Conservation (phyloP, 768 basidiomycete species). For the Xerocomellus chrysenteron region DNA sequence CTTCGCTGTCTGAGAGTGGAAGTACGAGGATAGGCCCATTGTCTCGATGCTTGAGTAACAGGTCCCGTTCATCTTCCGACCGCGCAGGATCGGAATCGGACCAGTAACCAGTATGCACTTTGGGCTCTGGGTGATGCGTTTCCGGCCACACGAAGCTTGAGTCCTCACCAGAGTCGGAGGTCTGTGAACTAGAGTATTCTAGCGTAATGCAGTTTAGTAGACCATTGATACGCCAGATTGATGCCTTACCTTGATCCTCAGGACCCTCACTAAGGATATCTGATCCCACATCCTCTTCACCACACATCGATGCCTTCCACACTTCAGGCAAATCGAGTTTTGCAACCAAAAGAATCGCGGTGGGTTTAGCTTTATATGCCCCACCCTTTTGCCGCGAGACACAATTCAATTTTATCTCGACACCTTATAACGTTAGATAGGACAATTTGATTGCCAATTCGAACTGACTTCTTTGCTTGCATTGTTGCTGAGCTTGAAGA, state of each 20-base stretch:
- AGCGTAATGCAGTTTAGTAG: not conserved
- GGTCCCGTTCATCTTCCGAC: slow-evolving; percentile 23
- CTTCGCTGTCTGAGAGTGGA: slow-evolving; percentile 21
- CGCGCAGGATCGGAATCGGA: slow-evolving; percentile 17
- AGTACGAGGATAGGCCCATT: slow-evolving; percentile 16
- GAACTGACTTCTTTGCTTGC: slow-evolving; percentile 44
- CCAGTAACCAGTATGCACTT: slow-evolving; percentile 22
- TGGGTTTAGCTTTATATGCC: slow-evolving; percentile 8
- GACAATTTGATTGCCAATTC: not conserved
- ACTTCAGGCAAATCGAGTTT: slow-evolving; percentile 16
- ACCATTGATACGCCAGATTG: not conserved
- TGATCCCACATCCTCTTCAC: not conserved
- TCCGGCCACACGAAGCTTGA: slow-evolving; percentile 15
- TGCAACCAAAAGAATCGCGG: slow-evolving; percentile 17
- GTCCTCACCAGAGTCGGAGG: slow-evolving; percentile 10
- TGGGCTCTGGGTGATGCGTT: slow-evolving; percentile 1
- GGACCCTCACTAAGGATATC: not conserved
- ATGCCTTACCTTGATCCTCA: slow-evolving; percentile 14
- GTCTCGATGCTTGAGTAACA: slow-evolving; percentile 8
- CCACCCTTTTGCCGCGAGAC: slow-evolving; percentile 17
- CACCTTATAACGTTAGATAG: slow-evolving; percentile 21
- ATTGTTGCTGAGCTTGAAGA: slow-evolving; percentile 40
- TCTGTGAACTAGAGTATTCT: slow-evolving; percentile 12
- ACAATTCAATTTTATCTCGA: slow-evolving; percentile 46
- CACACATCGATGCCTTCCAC: not conserved